Evolutionary conservation across 2,329 filamentous ascomycete genomes (phyloP).

Genomic region (Xylariaceae sp.): DNA sequence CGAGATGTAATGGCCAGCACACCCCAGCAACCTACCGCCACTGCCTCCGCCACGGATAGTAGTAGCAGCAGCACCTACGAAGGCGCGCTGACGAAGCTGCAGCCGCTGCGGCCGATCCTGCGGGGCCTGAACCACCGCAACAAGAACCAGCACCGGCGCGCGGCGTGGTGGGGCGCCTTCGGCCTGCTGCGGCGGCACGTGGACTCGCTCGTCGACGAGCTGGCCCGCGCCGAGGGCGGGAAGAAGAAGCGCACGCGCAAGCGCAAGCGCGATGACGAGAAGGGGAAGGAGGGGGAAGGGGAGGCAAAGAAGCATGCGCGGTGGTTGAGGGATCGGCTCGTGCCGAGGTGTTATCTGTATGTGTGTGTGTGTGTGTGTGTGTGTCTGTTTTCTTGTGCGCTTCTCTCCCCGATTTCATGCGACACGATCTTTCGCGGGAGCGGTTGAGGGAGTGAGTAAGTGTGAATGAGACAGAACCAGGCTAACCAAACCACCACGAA

Average conservation of each 20-base stretch:
- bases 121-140: constrained; percentile 80
- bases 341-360: constrained; percentile 49
- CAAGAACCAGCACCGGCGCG: constrained; percentile 83
- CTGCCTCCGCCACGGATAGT: background rate
- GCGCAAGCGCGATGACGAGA: constrained; percentile 32
- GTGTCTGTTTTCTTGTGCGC: background rate
- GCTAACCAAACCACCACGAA: too few relatives aligned
- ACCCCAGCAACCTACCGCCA: background rate
- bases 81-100: constrained; percentile 30
- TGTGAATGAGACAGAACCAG: too few relatives aligned
- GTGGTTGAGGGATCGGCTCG: constrained; percentile 46
- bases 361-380: too few relatives aligned
- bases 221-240: constrained; percentile 34
- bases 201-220: constrained; percentile 51
- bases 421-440: too few relatives aligned
- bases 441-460: too few relatives aligned
- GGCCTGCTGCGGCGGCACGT: constrained; percentile 70
- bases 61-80: constrained; percentile 10
- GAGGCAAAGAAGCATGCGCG: constrained; percentile 33
- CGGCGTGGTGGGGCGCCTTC: constrained; percentile 80
- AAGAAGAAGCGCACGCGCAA: constrained; percentile 46
- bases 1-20: background rate
- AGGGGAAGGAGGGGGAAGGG: constrained; percentile 15
- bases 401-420: too few relatives aligned
- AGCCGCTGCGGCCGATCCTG: constrained; percentile 54